Base-by-base conservation (phyloP, 106 monocot genomes). In the Agapanthus africanus region DNA sequence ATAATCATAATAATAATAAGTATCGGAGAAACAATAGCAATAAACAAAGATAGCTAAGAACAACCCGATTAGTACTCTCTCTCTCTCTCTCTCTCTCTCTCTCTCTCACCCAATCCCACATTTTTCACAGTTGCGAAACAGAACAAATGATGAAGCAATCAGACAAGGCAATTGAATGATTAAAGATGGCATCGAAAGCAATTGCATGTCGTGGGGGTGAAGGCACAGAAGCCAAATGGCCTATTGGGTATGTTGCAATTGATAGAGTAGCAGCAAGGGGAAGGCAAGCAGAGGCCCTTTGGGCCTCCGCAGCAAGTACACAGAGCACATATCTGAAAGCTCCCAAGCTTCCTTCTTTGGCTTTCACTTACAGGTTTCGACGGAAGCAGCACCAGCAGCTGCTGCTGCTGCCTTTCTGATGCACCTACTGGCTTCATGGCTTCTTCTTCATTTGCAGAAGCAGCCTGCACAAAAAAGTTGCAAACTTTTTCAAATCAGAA, bases 211-310 rank as follows among this genome's bases (percentile, higher is more conserved):
- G 77, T 84, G 39, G 95, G 95, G 7, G 87, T 85, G 83, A 95
- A 95, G 60, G 95, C 86, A 79, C 95, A 95, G 78, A 83, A 88
- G 40, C 91, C 95, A 38, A 95, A 95, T 18, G 95, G 95, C 69
- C 95, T 59, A 63, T 95, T 95, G 60, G 95, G 91, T 28, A 95
- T 95, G 76, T 95, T 91, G 88, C 95, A 95, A 73, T 88, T 95
- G 77, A 95, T 88, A 25, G 91, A 77, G 65, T 95, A 95, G 74
- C 95, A 95, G 72, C 95, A 95, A 10, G 95, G 91, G 26, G 95
- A 91, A 33, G 95, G 95, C 32, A 95, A 37, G 80, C 95, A 95
- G 66, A 88, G 73, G n/a, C 86, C 78, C 40, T 66, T 79, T 0
- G 85, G 82, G 1, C 95, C 95, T 1, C 95, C 95, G 38, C 95